Conservation (phyloP, 768 basidiomycete genomes). For the Rhizopogon vesiculosus region DNA sequence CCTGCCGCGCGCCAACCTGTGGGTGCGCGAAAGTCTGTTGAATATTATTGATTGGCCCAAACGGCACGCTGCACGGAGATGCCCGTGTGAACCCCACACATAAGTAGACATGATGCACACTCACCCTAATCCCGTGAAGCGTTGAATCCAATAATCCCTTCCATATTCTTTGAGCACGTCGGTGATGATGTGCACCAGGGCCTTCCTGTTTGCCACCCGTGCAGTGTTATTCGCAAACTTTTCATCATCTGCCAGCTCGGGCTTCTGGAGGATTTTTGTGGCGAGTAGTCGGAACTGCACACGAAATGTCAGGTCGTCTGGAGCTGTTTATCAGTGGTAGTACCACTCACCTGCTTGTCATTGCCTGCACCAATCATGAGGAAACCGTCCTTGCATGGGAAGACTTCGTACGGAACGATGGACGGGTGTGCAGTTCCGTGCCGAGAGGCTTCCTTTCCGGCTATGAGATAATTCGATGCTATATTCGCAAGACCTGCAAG, state of each 20-base stretch:
- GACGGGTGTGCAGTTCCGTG: conserved; percentile 95
- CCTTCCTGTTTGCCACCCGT: conserved; percentile 72
- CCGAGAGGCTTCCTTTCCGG: conserved; percentile 74
- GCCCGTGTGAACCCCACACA: conserved; percentile 8
- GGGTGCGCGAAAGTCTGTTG: conserved; percentile 87
- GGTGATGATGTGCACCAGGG: conserved; percentile 66
- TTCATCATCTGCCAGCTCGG: conserved; percentile 53
- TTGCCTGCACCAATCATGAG: conserved; percentile 95
- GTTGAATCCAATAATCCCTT: conserved; percentile 70
- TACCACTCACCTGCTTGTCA: conserved; percentile 62
- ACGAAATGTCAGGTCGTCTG: conserved; percentile 6
- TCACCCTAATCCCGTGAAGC: conserved; percentile 75
- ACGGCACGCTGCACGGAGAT: conserved; percentile 54
- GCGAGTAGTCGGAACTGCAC: conserved; percentile 67
- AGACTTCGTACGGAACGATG: conserved; percentile 90
- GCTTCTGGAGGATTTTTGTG: conserved; percentile 54
- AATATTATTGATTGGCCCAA: conserved; percentile 92
- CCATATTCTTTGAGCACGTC: conserved; percentile 50
- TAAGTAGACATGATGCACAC: conserved; percentile 18
- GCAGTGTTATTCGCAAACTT: conserved; percentile 70
- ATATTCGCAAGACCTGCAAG: conserved; percentile 90
- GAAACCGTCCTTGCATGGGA: conserved; percentile 82
- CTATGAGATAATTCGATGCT: conserved; percentile 88
- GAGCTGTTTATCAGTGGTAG: neutral
- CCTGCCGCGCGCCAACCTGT: conserved; percentile 70